These are phyloP conservation scores for Picocystis sp. DNA, from an alignment of 163 green algal species.

Conservation along the genomic window DNA sequence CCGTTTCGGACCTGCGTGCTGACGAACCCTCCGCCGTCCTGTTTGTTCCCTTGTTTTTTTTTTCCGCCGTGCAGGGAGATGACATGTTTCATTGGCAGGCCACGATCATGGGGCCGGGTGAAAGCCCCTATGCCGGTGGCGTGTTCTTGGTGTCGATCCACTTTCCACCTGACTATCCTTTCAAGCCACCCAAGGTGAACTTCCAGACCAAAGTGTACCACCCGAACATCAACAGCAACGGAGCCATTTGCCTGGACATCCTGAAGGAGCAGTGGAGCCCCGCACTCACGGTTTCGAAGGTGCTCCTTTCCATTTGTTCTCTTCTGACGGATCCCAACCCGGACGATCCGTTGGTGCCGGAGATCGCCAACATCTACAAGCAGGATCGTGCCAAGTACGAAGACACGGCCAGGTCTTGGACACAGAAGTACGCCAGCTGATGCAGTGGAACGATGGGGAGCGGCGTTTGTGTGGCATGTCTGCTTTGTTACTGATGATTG, in stretches of 20 bases:
- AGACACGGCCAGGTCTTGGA: slow-evolving; percentile 61
- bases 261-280: slow-evolving; percentile 98
- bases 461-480: no score
- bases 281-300: slow-evolving; percentile 94
- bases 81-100: slow-evolving; percentile 97
- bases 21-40: no score
- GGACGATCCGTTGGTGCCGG: slow-evolving; percentile 69
- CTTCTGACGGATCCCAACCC: slow-evolving; percentile 95
- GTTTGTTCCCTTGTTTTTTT: neutral
- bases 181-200: slow-evolving; percentile 75
- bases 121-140: slow-evolving; percentile 79
- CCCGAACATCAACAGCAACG: slow-evolving; percentile 85
- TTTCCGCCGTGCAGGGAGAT: slow-evolving; percentile 23
- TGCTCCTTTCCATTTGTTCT: slow-evolving; percentile 94
- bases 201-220: slow-evolving; percentile 42
- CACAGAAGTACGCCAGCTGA: slow-evolving; percentile 56
- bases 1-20: no score
- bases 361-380: slow-evolving; percentile 81
- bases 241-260: slow-evolving; percentile 97
- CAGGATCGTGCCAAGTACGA: slow-evolving; percentile 51
- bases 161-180: slow-evolving; percentile 90
- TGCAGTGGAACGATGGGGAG: neutral
- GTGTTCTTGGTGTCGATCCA: slow-evolving; percentile 93
- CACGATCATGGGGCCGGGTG: slow-evolving; percentile 79
- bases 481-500: no score